Evolutionary conservation across 2,329 filamentous ascomycete species (phyloP).

Genomic region (Torrubiella hemipterigena): DNA sequence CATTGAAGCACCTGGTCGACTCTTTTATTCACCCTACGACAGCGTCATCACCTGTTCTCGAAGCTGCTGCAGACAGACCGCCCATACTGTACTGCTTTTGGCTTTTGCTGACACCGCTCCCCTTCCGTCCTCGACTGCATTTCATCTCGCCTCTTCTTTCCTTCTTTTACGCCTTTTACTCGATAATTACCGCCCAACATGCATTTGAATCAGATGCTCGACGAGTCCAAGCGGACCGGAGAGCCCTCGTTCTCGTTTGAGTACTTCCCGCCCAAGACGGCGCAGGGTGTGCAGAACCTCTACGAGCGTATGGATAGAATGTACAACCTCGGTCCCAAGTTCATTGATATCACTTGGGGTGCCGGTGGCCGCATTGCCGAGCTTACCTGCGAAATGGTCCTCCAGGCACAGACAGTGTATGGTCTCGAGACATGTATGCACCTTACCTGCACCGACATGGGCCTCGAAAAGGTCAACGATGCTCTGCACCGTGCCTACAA

Average conservation of each 20-base stretch:
- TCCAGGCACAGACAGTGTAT: constrained; percentile 87
- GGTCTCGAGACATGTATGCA: constrained; percentile 99
- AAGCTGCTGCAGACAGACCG: too few species aligned
- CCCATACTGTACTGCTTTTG: background rate
- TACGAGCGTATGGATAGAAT: constrained; percentile 99
- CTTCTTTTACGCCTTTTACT: background rate
- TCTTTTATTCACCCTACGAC: too few species aligned
- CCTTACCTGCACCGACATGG: constrained; percentile 97
- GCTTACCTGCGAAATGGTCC: constrained; percentile 94
- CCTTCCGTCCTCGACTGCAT: background rate
- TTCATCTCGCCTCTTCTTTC: background rate
- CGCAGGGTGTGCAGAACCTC: constrained; percentile 94
- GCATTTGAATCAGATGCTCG: constrained; percentile 91
- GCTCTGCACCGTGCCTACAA: constrained; percentile 84
- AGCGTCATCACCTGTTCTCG: too few species aligned
- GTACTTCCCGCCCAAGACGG: constrained; percentile 97
- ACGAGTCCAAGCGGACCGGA: constrained; percentile 65
- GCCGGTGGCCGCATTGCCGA: constrained; percentile 85
- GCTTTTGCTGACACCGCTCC: too few species aligned
- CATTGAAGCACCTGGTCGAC: too few species aligned
- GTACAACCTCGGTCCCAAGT: constrained; percentile 85
- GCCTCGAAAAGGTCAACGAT: constrained; percentile 77
- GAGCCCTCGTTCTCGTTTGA: constrained; percentile 95
- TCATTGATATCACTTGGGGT: constrained; percentile 98
- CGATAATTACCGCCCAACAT: constrained; percentile 41